A percentile compares a stretch with the other conserved stretches of the same genome.
phyloP scores from a whole-genome alignment of 2,329 filamentous ascomycete genomes.

The Cladosporium sp. region DNA sequence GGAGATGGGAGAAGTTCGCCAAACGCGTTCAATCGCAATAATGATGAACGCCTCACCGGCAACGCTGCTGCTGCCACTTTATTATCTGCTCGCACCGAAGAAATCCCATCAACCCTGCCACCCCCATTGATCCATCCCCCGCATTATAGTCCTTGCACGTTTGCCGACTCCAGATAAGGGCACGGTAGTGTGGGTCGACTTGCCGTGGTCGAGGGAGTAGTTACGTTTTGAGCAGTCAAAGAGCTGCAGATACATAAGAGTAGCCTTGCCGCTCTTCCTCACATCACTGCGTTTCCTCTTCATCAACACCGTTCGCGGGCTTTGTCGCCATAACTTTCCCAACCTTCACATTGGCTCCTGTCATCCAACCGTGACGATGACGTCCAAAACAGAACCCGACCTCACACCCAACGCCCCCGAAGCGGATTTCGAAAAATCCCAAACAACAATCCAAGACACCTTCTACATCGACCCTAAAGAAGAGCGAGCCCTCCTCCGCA shows the following conservation, averaged over 20 bases:
- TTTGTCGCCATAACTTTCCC: background rate
- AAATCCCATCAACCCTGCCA: background rate
- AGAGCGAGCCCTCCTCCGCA: slow-evolving; percentile 44
- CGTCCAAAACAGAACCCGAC: background rate
- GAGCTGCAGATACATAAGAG: no score
- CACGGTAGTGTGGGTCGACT: no score
- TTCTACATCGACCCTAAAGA: slow-evolving; percentile 39
- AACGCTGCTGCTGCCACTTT: background rate
- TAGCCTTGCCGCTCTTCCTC: no score
- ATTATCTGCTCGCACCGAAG: background rate
- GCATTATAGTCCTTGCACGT: background rate
- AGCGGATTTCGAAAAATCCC: background rate
- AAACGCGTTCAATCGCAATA: no score
- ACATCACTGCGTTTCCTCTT: no score
- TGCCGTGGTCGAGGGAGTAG: no score
- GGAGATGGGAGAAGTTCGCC: no score
- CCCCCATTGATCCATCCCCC: background rate
- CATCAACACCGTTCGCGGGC: background rate
- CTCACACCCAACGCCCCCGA: background rate
- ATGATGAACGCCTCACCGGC: no score
- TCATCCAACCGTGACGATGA: background rate
- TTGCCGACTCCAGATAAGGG: background rate
- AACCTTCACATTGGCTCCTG: background rate
- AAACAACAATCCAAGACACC: background rate
- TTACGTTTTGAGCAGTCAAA: no score